A percentile compares a stretch with the other conserved stretches of the same genome.
Evolutionary conservation across 208 protist species (phyloP).

Genomic region (Acanthamoeba royreba): DNA sequence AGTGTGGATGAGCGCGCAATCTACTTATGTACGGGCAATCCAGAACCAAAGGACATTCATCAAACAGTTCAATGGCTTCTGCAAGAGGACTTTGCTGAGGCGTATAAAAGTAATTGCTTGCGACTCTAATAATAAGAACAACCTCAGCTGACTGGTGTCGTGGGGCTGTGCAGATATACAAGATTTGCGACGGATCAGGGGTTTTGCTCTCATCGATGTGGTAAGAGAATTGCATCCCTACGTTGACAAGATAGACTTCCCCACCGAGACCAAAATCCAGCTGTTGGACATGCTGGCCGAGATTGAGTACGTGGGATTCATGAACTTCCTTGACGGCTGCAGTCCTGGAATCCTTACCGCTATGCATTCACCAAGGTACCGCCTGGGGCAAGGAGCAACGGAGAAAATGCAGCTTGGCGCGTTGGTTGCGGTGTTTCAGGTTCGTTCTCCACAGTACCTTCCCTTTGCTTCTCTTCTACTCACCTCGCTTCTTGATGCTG

Average conservation of each 20-base stretch:
- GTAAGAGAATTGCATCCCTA: constrained; percentile 67
- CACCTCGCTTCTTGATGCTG: not conserved
- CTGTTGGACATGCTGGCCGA: constrained; percentile 62
- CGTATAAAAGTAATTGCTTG: not conserved
- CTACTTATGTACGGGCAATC: constrained; percentile 80
- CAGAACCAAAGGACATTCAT: constrained; percentile 71
- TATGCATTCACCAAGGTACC: constrained; percentile 36
- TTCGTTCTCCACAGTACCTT: not conserved
- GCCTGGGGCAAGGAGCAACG: constrained; percentile 60
- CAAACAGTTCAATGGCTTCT: constrained; percentile 66
- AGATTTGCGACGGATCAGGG: constrained; percentile 68
- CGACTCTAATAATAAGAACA: too few relatives aligned
- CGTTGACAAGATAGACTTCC: constrained; percentile 53
- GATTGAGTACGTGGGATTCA: constrained; percentile 53
- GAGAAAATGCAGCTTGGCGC: constrained; percentile 75
- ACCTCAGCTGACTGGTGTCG: too few relatives aligned
- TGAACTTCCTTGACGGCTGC: not conserved
- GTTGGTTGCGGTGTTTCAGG: constrained; percentile 72
- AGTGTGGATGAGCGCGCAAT: constrained; percentile 65
- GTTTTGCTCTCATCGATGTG: constrained; percentile 80
- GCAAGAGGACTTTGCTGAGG: constrained; percentile 61
- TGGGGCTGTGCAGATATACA: constrained; percentile 50
- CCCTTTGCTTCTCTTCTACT: not conserved
- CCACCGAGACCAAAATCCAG: not conserved
- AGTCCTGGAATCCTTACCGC: not conserved